Evolutionary conservation across 106 monocot genomes (phyloP).

Genomic region (Acorus calamus): DNA sequence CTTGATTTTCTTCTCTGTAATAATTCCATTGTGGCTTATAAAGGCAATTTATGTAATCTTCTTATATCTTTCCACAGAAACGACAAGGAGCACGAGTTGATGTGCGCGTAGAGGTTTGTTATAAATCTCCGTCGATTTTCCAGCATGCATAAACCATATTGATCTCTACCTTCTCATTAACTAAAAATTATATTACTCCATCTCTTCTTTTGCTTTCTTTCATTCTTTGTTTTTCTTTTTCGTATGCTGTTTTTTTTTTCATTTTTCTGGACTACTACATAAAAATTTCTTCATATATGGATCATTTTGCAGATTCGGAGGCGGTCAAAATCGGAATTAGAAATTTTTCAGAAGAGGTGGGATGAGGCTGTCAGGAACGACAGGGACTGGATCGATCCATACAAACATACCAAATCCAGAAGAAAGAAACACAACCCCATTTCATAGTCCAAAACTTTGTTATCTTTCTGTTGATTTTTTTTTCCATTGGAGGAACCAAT

Average conservation of each 20-base stretch:
- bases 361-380: conserved; percentile 41
- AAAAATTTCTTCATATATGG: too few relatives aligned
- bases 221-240: not conserved
- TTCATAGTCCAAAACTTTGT: too few relatives aligned
- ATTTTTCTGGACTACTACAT: not conserved
- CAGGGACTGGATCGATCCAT: conserved; percentile 55
- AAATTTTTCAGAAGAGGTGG: conserved; percentile 52
- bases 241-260: not conserved
- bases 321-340: conserved; percentile 38
- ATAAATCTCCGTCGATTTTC: not conserved
- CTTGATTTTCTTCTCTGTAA: too few relatives aligned
- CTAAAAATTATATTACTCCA: too few relatives aligned
- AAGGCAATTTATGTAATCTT: not conserved
- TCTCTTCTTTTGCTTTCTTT: not conserved
- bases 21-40: too few relatives aligned
- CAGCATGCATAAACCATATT: too few relatives aligned
- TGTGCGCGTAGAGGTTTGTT: conserved; percentile 20
- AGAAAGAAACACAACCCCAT: too few relatives aligned
- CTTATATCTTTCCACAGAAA: conserved; percentile 1
- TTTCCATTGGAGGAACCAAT: too few relatives aligned
- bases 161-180: too few relatives aligned
- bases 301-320: conserved; percentile 34
- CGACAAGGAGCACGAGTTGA: conserved; percentile 8
- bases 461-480: too few relatives aligned
- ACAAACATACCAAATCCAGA: not conserved